Evolutionary conservation across 306 rosid species (phyloP).

Genomic region (Begonia peltatifolia): DNA sequence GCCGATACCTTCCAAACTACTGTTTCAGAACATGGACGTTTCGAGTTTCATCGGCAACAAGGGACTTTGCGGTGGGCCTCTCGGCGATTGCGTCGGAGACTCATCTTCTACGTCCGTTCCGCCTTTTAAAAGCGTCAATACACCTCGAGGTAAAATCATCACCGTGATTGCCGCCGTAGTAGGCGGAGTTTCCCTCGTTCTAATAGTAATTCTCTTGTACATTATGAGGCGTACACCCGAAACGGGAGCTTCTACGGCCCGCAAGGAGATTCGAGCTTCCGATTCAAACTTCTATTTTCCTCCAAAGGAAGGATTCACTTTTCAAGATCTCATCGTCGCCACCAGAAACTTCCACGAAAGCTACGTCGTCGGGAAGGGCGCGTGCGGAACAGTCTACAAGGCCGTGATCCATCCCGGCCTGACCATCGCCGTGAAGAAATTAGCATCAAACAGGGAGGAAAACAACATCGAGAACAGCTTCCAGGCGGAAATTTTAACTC

Average conservation of each 20-base stretch:
- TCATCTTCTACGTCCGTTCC: slow-evolving; percentile 25
- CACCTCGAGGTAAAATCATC: slow-evolving; percentile 30
- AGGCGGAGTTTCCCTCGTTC: slow-evolving; percentile 64
- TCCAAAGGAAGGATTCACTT: slow-evolving; percentile 57
- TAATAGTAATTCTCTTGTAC: slow-evolving; percentile 42
- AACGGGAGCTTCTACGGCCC: slow-evolving; percentile 17
- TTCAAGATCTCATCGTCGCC: slow-evolving; percentile 58
- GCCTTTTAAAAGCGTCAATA: background rate
- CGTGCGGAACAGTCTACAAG: slow-evolving; percentile 75
- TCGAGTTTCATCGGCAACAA: slow-evolving; percentile 53
- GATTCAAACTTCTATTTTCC: slow-evolving; percentile 57
- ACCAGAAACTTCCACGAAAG: slow-evolving; percentile 52
- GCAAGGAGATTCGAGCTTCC: slow-evolving; percentile 24
- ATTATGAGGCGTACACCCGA: slow-evolving; percentile 39
- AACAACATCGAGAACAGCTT: slow-evolving; percentile 57
- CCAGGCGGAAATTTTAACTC: slow-evolving; percentile 58
- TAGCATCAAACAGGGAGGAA: slow-evolving; percentile 62
- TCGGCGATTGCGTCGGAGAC: slow-evolving; percentile 30
- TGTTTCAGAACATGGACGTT: slow-evolving; percentile 35
- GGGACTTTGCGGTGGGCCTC: slow-evolving; percentile 68
- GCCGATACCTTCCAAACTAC: slow-evolving; percentile 34
- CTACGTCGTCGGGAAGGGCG: slow-evolving; percentile 65
- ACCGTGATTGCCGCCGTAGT: slow-evolving; percentile 39
- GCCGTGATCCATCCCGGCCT: slow-evolving; percentile 41
- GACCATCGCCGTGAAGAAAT: slow-evolving; percentile 67